phyloP scores from a whole-genome alignment of 192 early-diverging fungal genomes.

The Coemansia sp. region DNA sequence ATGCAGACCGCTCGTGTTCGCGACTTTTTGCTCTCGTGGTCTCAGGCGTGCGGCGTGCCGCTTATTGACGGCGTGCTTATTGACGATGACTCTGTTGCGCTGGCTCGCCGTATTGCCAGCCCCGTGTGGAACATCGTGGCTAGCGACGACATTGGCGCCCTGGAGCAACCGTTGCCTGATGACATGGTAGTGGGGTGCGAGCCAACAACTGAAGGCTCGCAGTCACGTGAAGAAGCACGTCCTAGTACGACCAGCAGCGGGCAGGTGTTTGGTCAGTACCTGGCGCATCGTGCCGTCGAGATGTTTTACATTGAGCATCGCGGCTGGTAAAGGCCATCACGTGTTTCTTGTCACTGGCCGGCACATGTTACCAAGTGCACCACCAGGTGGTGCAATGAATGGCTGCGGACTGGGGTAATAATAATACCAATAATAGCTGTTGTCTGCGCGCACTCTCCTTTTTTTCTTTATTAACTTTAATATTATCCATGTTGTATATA shows the following conservation, averaged over 20 bases:
- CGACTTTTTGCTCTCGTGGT: slow-evolving; percentile 36
- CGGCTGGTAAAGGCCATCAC: slow-evolving; percentile 35
- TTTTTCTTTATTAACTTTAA: neutral
- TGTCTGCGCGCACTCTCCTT: neutral
- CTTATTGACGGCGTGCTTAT: slow-evolving; percentile 40
- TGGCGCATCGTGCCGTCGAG: slow-evolving; percentile 50
- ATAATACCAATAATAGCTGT: too few species aligned
- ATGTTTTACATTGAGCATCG: slow-evolving; percentile 55
- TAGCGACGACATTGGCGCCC: neutral
- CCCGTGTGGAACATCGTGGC: slow-evolving; percentile 32
- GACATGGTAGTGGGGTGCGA: neutral
- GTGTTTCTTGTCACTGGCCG: neutral
- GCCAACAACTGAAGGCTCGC: neutral
- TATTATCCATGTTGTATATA: slow-evolving; percentile 12
- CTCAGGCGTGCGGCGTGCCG: slow-evolving; percentile 30
- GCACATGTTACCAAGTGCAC: neutral
- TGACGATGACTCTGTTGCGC: slow-evolving; percentile 1
- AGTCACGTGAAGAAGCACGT: neutral
- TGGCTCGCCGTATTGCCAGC: slow-evolving; percentile 5
- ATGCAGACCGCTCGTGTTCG: slow-evolving; percentile 29
- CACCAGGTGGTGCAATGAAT: neutral
- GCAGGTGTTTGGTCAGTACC: slow-evolving; percentile 37
- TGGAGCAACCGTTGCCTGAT: neutral
- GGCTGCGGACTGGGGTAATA: neutral
- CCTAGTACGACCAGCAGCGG: neutral